Evolutionary conservation across 2,329 filamentous ascomycete species (phyloP), one percentile per base, ranked within the genome.

Genomic region (Massarina eburnea): DNA sequence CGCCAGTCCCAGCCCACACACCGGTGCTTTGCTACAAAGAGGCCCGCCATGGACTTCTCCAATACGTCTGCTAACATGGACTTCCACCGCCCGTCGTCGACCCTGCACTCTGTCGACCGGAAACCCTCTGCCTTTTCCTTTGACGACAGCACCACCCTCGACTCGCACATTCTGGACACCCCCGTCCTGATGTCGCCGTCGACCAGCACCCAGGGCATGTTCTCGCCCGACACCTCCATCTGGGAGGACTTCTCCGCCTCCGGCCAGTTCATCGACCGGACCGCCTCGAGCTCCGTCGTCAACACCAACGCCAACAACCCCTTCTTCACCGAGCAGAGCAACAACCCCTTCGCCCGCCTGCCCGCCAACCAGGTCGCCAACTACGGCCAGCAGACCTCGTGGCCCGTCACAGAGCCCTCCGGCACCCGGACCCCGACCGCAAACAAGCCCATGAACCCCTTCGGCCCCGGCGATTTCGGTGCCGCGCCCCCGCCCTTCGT

Each of bases 341-440:
- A 71, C 65, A 75, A 75, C 72, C 82, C 82, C 39, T 91, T 88
- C 74, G 80, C 85, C 73, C 82, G 83, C 48, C 76, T 85, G 50
- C 75, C 76, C 19, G 67, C 74, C 30, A 70, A 74, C 47, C 76
- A 76, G 52, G 68, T 72, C 51, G 71, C 61, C 65, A 67, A 64
- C 52, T 74, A 78, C 52, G 71, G 70, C 46, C 76, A 79, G 56
- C 74, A 76, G 52, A 58, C 62, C 38, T 67, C 73, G 51, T 91
- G 88, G 87, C 75, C 83, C 39, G 78, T 73, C 34, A 33, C 85
- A 66, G 79, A 83, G 57, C 77, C 76, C 58, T 88, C 87, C 20
- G 86, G 83, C 41, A 82, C 88, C 51, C 86, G 83, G 68, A 92
- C 89, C 6, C 86, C 88, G 14, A 82, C 90, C 50, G 84, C 83